phyloP scores from a whole-genome alignment of 305 asterid species.

The Fraxinus ornus region DNA sequence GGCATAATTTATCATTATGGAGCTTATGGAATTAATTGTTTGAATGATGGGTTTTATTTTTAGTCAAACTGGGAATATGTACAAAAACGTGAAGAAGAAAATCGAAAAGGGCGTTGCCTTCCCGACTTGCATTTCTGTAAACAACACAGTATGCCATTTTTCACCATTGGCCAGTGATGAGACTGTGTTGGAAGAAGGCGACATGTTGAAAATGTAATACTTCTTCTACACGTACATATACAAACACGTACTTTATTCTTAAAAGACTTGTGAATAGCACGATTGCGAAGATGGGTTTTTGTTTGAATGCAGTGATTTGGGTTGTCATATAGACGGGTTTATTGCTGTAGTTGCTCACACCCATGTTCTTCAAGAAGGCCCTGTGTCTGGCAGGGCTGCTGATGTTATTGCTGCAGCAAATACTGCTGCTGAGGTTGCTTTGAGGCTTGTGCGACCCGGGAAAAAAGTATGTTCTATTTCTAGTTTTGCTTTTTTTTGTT shows the following conservation, averaged over 20 bases:
- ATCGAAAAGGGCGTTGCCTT: constrained; percentile 79
- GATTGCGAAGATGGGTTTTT: not conserved
- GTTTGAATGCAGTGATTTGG: constrained; percentile 62
- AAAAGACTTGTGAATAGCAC: not conserved
- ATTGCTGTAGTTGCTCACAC: constrained; percentile 77
- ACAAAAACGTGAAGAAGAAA: constrained; percentile 80
- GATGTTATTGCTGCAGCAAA: constrained; percentile 78
- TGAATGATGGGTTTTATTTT: not conserved
- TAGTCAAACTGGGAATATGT: constrained; percentile 75
- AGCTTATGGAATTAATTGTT: not conserved
- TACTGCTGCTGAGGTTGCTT: constrained; percentile 79
- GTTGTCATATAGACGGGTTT: constrained; percentile 83
- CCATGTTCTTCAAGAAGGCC: constrained; percentile 66
- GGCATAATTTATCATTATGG: not conserved
- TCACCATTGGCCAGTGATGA: constrained; percentile 69
- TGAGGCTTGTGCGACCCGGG: constrained; percentile 74
- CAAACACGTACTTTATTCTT: not conserved
- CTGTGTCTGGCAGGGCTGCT: constrained; percentile 71
- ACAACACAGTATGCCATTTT: constrained; percentile 72
- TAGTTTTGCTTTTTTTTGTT: not conserved
- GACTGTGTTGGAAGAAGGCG: constrained; percentile 56
- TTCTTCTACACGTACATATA: not conserved
- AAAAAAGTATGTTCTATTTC: constrained; percentile 42
- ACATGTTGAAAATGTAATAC: constrained; percentile 59
- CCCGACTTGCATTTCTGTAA: constrained; percentile 76